phyloP scores from a whole-genome alignment of 2,329 filamentous ascomycete genomes.

The Plenodomus tracheiphilus region DNA sequence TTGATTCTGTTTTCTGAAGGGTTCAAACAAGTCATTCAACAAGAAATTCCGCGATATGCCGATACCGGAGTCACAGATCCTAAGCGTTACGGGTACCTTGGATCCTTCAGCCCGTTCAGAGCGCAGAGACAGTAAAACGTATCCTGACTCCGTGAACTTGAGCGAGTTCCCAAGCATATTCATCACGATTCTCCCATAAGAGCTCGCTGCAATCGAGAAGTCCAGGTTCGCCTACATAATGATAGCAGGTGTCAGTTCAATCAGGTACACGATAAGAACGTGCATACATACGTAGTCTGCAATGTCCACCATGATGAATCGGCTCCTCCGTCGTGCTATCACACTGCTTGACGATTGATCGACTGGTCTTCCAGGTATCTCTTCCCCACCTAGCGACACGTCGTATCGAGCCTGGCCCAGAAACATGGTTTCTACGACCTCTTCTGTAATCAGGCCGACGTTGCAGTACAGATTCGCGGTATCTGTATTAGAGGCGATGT shows the following conservation, averaged over 20 bases:
- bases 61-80: constrained; percentile 28
- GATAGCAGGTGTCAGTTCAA: too few species aligned
- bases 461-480: constrained; percentile 7
- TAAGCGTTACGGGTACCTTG: constrained; percentile 30
- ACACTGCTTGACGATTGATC: neutral
- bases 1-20: constrained; percentile 35
- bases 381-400: constrained; percentile 1
- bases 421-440: constrained; percentile 15
- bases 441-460: constrained; percentile 10
- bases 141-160: constrained; percentile 33
- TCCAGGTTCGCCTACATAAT: constrained; percentile 37
- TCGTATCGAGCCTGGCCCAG: constrained; percentile 7
- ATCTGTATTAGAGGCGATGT: constrained; percentile 7
- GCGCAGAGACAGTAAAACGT: constrained; percentile 25
- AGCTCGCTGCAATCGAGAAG: constrained; percentile 40
- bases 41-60: constrained; percentile 34
- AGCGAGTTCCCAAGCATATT: constrained; percentile 36
- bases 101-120: neutral
- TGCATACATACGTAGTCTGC: constrained; percentile 5
- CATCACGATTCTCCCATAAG: constrained; percentile 34
- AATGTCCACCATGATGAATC: constrained; percentile 26
- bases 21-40: constrained; percentile 24
- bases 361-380: neutral
- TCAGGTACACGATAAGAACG: neutral
- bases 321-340: constrained; percentile 10